Base-by-base conservation (phyloP, 192 early-diverging fungal species). In the Coemansia brasiliensis region DNA sequence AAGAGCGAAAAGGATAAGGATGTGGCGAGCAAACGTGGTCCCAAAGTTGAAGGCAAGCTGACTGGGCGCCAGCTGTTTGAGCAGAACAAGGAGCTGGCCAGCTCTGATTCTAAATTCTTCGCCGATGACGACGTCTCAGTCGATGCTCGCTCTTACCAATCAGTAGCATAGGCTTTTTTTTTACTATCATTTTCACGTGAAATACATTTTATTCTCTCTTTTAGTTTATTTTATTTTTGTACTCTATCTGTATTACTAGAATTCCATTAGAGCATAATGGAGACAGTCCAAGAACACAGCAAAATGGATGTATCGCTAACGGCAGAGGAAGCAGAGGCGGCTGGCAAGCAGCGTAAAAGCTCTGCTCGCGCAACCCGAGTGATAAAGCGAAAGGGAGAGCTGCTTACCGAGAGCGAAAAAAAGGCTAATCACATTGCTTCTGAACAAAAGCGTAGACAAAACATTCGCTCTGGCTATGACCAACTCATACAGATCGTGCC, bases 391-490 rank as follows among this genome's bases (percentile, higher is more conserved):
- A 79, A 79, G 50, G 75, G 88, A 65, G 91, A 91, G 59, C 66
- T 92, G 41, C 71, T 95, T 53, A 88, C 94, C 1, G 94, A 94
- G 43, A 86, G 89, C n/a, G 90, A 94, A 52, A 95, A 95, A 68
- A 90, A 91, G 63, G 89, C 88, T 10, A 95, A 95, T 77, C 94
- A 97, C 70, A 97, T 97, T 80, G 92, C 90, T 1, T 92, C 90
- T 18, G 94, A 97, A 69, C 92, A 97, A 69, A 91, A 93, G 63
- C 86, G 94, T 49, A 82, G 94, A 38, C 88, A 92, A 52, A 93
- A 95, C 60, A 97, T 97, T 67, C 83, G 92, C 12, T 62, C 85
- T 17, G 94, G 94, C 9, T 94, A 94, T 69, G 92, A 94, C 67
- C 87, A 90, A 59, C 85, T 97, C 49, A 87, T 92, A 32, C 88